Evolutionary conservation across 306 rosid genomes (phyloP).

Genomic region (Dryas drummondii): DNA sequence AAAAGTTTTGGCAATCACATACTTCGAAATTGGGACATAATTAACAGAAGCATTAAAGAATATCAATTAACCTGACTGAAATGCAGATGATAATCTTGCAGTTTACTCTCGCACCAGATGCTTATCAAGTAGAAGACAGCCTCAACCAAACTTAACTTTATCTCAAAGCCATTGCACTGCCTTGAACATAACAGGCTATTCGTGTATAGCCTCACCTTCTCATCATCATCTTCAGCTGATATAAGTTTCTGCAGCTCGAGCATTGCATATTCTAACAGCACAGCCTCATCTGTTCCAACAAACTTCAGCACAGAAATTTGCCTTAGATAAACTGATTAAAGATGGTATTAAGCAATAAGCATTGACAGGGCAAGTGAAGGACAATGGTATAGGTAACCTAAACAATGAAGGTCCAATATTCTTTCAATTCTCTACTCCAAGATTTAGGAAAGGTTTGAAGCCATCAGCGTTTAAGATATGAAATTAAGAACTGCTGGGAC

Average conservation of each 20-base stretch:
- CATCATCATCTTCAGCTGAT: slow-evolving; percentile 34
- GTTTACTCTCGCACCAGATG: slow-evolving; percentile 46
- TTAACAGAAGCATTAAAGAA: slow-evolving; percentile 11
- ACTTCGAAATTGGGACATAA: not conserved
- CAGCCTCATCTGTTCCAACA: slow-evolving; percentile 44
- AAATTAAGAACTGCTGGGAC: not conserved
- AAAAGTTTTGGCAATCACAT: not conserved
- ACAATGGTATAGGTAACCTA: not conserved
- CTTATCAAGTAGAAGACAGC: slow-evolving; percentile 50
- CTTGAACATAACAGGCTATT: slow-evolving; percentile 41
- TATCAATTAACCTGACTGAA: slow-evolving; percentile 43
- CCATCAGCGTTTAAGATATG: not conserved
- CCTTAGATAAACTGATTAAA: slow-evolving; percentile 18
- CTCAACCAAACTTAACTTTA: slow-evolving; percentile 41
- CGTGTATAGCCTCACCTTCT: slow-evolving; percentile 31
- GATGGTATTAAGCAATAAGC: not conserved
- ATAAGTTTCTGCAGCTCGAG: slow-evolving; percentile 41
- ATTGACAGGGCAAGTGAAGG: not conserved
- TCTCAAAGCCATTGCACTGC: slow-evolving; percentile 31
- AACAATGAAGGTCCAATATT: not conserved
- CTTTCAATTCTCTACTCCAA: not conserved
- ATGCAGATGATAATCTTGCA: slow-evolving; percentile 56
- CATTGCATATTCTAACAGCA: slow-evolving; percentile 43
- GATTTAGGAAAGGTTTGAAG: not conserved
- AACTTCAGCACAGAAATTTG: slow-evolving; percentile 38